A percentile compares a stretch with the other conserved stretches of the same genome.
These are phyloP conservation scores for Starmerella tilneyi DNA, from an alignment of 805 yeast species.

Conservation along the genomic window DNA sequence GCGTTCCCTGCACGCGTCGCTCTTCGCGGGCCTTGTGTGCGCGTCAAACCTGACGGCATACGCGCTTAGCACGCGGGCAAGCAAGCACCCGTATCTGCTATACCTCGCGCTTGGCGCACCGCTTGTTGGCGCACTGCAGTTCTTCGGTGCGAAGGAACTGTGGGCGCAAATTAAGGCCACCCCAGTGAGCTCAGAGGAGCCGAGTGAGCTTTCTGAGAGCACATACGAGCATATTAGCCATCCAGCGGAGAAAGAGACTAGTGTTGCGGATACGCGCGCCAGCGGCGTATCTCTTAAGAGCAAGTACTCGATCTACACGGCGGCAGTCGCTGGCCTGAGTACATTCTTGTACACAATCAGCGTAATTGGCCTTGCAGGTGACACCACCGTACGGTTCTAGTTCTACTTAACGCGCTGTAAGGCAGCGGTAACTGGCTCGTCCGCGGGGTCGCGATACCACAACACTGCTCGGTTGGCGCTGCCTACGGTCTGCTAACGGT, in stretches of 20 bases:
- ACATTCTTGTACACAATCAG: slow-evolving; percentile 20
- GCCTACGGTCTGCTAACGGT: no score
- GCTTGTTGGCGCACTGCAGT: slow-evolving; percentile 25
- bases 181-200: slow-evolving; percentile 6
- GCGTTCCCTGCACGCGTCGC: slow-evolving; percentile 13
- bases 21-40: slow-evolving; percentile 23
- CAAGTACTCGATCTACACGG: slow-evolving; percentile 22
- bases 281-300: slow-evolving; percentile 6
- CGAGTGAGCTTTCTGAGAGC: slow-evolving; percentile 17
- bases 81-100: slow-evolving; percentile 32
- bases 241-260: not conserved
- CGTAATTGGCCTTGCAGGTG: slow-evolving; percentile 26
- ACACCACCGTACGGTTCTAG: slow-evolving; percentile 11
- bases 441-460: not conserved
- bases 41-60: slow-evolving; percentile 26
- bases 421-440: no score
- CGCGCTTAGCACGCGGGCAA: slow-evolving; percentile 24
- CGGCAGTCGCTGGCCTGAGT: slow-evolving; percentile 24
- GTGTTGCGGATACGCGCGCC: not conserved
- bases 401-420: no score
- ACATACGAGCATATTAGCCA: slow-evolving; percentile 19
- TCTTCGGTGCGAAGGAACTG: slow-evolving; percentile 24
- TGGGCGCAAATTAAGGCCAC: slow-evolving; percentile 12
- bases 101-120: slow-evolving; percentile 31
- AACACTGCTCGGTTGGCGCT: no score